Conservation (phyloP, 106 monocot species). For the Hemerocallis citrina region DNA sequence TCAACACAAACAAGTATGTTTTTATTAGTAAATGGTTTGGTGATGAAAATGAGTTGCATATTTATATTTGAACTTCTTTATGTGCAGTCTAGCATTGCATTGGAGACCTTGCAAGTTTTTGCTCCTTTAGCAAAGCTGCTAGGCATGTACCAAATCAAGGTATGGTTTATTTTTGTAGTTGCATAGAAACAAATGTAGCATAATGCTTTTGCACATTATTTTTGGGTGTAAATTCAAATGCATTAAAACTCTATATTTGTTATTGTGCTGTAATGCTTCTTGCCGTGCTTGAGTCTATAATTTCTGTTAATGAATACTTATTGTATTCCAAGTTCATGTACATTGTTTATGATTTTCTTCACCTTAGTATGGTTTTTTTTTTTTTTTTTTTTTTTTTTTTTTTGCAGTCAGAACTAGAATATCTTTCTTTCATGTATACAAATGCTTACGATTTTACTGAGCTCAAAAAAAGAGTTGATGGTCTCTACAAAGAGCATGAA, state of each 20-base stretch:
- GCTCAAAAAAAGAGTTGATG: conserved; percentile 71
- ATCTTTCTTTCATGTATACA: conserved; percentile 91
- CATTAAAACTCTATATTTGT: conserved; percentile 2
- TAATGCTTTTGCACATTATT: neutral
- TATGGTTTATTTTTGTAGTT: conserved; percentile 6
- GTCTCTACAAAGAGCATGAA: conserved; percentile 68
- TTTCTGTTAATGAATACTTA: neutral
- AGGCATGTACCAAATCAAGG: conserved; percentile 99
- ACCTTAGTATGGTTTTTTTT: neutral
- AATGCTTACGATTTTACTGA: conserved; percentile 59
- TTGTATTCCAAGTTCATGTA: neutral
- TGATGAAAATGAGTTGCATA: neutral
- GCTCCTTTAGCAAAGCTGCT: conserved; percentile 97
- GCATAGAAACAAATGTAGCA: neutral
- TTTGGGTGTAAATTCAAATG: neutral
- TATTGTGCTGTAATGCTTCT: neutral
- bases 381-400: too few species aligned
- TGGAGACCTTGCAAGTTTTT: conserved; percentile 95
- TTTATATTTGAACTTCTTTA: conserved; percentile 4
- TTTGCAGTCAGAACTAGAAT: conserved; percentile 90
- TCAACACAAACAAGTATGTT: conserved; percentile 78
- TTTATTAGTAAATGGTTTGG: neutral
- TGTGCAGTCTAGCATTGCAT: conserved; percentile 81
- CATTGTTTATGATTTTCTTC: neutral
- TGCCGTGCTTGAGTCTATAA: neutral